Conservation (phyloP, 495 filamentous ascomycete species). For the Apiosordaria backusii region DNA sequence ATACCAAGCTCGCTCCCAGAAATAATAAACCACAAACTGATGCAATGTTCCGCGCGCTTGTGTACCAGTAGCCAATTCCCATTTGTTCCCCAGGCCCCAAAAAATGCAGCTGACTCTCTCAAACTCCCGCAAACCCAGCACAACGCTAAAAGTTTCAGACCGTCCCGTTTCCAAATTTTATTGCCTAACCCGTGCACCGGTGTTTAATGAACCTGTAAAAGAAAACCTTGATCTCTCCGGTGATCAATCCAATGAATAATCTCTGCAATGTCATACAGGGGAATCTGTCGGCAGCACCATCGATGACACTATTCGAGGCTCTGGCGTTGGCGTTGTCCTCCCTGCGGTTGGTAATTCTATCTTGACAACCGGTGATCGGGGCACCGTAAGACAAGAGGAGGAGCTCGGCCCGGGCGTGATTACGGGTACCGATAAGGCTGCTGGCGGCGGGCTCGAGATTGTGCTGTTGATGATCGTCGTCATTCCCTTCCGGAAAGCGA, state of each 20-base stretch:
- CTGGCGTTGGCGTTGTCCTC: conserved; percentile 1
- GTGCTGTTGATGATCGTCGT: conserved; percentile 13
- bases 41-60: neutral
- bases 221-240: neutral
- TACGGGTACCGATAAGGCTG: neutral
- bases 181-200: neutral
- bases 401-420: neutral
- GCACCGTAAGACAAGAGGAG: neutral
- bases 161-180: neutral
- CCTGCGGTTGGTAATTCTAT: conserved; percentile 1
- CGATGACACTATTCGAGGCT: neutral
- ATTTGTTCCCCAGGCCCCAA: neutral
- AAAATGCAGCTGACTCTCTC: neutral
- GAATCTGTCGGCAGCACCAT: neutral
- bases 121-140: neutral
- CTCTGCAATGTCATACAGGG: neutral
- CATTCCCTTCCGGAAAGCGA: conserved; percentile 28
- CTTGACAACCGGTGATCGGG: conserved; percentile 6
- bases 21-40: neutral
- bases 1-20: neutral
- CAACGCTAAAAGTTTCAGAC: neutral
- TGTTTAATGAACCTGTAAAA: neutral
- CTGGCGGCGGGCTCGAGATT: neutral
- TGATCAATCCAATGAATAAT: neutral
- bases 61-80: neutral